phyloP scores from a whole-genome alignment of 176 grass and related monocot species.

The Phyllostachys edulis region DNA sequence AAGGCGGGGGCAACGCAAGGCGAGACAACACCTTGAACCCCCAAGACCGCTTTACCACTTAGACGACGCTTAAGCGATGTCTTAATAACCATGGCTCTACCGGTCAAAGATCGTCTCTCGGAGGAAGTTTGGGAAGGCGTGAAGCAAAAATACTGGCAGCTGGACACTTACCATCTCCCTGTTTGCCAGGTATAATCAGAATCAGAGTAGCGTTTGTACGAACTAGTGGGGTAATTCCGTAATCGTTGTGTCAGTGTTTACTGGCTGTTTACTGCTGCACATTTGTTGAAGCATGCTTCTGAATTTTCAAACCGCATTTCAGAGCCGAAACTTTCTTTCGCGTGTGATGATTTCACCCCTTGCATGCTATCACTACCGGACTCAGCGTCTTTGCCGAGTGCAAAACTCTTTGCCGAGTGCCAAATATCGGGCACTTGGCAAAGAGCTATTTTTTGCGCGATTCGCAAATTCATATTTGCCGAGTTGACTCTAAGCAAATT shows the following conservation, averaged over 20 bases:
- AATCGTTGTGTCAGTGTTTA: neutral
- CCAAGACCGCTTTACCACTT: too few relatives aligned
- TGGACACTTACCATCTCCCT: conserved; percentile 87
- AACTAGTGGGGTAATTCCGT: neutral
- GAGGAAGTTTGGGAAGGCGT: conserved; percentile 76
- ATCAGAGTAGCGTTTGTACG: conserved; percentile 28
- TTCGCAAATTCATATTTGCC: too few relatives aligned
- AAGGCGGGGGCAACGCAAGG: too few relatives aligned
- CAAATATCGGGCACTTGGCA: too few relatives aligned
- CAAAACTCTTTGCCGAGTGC: too few relatives aligned
- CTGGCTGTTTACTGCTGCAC: neutral
- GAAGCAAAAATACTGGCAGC: conserved; percentile 88
- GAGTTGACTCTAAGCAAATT: too few relatives aligned
- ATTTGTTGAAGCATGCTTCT: neutral
- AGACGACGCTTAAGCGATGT: too few relatives aligned
- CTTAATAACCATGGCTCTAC: conserved; percentile 11
- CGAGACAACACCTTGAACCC: too few relatives aligned
- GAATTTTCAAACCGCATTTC: neutral
- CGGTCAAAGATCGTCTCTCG: conserved; percentile 72
- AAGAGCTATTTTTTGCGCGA: too few relatives aligned
- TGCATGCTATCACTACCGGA: too few relatives aligned
- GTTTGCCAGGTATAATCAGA: conserved; percentile 68
- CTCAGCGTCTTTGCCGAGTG: too few relatives aligned
- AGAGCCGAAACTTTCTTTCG: neutral
- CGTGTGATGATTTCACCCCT: neutral